A percentile compares a stretch with the other conserved stretches of the same genome.
phyloP scores from a whole-genome alignment of 2,329 filamentous ascomycete genomes.

The Aspergillus aculeatus region DNA sequence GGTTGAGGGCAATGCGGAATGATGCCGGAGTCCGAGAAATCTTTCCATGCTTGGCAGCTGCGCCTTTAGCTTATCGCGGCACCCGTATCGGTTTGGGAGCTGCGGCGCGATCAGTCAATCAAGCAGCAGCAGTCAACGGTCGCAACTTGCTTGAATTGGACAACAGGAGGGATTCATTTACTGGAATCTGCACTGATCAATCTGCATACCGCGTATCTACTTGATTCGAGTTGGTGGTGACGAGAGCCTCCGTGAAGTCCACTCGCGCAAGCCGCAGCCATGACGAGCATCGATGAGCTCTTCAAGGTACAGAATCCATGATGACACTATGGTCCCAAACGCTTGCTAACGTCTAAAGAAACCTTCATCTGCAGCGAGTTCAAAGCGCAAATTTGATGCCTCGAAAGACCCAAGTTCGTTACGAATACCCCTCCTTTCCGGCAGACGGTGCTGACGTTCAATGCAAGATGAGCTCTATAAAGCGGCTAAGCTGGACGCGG shows the following conservation, averaged over 20 bases:
- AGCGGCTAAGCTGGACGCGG: conserved; percentile 54
- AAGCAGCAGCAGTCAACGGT: not conserved
- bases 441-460: conserved; percentile 17
- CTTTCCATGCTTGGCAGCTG: conserved; percentile 35
- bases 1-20: conserved; percentile 1
- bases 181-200: not conserved
- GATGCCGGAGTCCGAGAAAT: conserved; percentile 30
- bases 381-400: conserved; percentile 61
- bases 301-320: conserved; percentile 48
- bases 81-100: conserved; percentile 27
- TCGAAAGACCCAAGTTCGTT: conserved; percentile 51
- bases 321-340: not conserved
- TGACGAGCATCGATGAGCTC: conserved; percentile 63
- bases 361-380: conserved; percentile 45
- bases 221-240: conserved; percentile 3
- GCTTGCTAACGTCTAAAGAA: conserved; percentile 40
- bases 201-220: not conserved
- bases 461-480: conserved; percentile 57
- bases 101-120: conserved; percentile 13
- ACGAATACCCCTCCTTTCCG: not conserved
- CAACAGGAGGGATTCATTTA: not conserved
- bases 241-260: not conserved
- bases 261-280: conserved; percentile 31
- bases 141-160: not conserved
- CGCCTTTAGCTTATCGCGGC: conserved; percentile 31